A percentile compares a stretch with the other conserved stretches of the same genome.
Evolutionary conservation across 2,329 filamentous ascomycete genomes (phyloP).

Genomic region (Aspergillus arachidicola): DNA sequence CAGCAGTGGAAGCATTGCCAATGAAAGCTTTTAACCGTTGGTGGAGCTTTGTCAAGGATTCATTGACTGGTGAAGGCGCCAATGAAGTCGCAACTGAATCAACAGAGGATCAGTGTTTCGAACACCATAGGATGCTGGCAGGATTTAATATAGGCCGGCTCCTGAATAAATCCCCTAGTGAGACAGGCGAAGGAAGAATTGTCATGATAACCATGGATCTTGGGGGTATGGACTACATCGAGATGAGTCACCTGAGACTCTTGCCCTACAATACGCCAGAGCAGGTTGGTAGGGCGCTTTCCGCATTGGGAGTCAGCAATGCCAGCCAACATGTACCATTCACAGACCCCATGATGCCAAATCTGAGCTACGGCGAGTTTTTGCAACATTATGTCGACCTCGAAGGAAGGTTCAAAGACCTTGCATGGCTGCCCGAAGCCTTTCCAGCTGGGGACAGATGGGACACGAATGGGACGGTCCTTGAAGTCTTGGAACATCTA

Average conservation of each 20-base stretch:
- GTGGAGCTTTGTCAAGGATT: slow-evolving; percentile 1
- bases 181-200: not conserved
- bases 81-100: not conserved
- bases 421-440: not conserved
- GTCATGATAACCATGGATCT: not conserved
- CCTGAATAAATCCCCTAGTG: not conserved
- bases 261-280: not conserved
- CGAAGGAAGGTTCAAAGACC: not conserved
- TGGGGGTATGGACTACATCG: not conserved
- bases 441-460: not conserved
- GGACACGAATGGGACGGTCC: not conserved
- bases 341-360: not conserved
- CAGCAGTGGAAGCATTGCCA: slow-evolving; percentile 1
- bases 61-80: not conserved
- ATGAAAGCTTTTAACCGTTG: slow-evolving; percentile 4
- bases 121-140: not conserved
- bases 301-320: not conserved
- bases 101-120: not conserved
- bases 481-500: not conserved
- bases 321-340: not conserved
- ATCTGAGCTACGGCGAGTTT: not conserved
- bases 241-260: slow-evolving; percentile 5
- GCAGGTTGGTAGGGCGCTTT: not conserved
- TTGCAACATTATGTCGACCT: not conserved
- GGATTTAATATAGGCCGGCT: not conserved